Evolutionary conservation across 2,329 filamentous ascomycete genomes (phyloP), one percentile per base, ranked within the genome.

Genomic region (Neopestalotiopsis clavispora): DNA sequence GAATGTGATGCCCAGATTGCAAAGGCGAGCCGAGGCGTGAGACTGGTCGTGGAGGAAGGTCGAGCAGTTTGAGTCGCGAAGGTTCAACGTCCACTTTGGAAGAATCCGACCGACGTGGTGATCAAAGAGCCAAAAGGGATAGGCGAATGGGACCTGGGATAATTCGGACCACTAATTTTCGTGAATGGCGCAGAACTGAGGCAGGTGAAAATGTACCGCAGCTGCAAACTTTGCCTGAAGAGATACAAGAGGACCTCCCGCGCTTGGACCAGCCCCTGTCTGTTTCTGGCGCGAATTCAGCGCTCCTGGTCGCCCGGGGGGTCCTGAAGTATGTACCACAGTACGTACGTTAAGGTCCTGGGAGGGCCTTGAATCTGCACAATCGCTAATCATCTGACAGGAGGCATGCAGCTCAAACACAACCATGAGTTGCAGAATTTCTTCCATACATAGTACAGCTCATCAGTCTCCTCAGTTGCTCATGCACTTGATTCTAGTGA

Each of bases 1-100:
- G 61, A 62, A 61, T 69, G 68, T 64, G 52, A 67, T 60, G 65
- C 38, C 20, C 17, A 30, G 13, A 23, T 45, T 66, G 28, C 28
- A 57, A 40, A 20, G 28, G 45, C 12, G 14, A 34, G 13, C 56
- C 28, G 45, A 63, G 34, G 42, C 59, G 58, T 63, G 28, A 30
- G n/a, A 66, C 56, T 7, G 42, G 34, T 38, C 30, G 28, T n/a
- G n/a, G 45, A 28, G 30, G 49, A 30, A 17, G 66, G 68, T 74
- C 69, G 73, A 71, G 71, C 69, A 70, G 68, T 57, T 65, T 52
- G 30, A 64, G 65, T 40, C 63, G 61, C 61, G 63, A 66, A 66
- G 49, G 63, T 66, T 66, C 32, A 45, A 66, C 28, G 30, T 17
- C 34, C 23, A 28, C 23, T 28, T 28, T 56, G 63, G 52, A 66